Percentiles rank a stretch among this genome's conserved stretches.
These are phyloP conservation scores for Aspergillus ibericus DNA, from an alignment of 2,329 filamentous ascomycete species.

Conservation along the genomic window DNA sequence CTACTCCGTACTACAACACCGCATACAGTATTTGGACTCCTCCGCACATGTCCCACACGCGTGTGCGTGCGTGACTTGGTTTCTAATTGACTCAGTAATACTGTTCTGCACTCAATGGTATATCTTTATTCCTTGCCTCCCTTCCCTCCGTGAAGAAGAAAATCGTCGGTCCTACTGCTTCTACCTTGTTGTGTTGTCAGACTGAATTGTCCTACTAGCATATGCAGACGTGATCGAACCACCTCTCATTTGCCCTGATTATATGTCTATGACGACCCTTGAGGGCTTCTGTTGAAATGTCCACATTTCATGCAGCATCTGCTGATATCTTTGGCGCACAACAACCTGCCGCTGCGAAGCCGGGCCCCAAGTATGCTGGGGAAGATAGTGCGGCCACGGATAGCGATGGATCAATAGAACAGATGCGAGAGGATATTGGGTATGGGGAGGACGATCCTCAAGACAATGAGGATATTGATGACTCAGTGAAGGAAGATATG, in stretches of 20 bases:
- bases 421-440: slow-evolving; percentile 19
- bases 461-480: slow-evolving; percentile 44
- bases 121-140: background rate
- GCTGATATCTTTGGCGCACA: slow-evolving; percentile 28
- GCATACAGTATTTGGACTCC: background rate
- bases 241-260: background rate
- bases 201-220: background rate
- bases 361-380: slow-evolving; percentile 17
- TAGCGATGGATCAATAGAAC: slow-evolving; percentile 17
- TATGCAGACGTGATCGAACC: background rate
- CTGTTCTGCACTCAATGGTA: background rate
- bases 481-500: slow-evolving; percentile 78
- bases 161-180: background rate
- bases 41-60: background rate
- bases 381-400: slow-evolving; percentile 17
- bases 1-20: background rate
- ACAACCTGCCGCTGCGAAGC: slow-evolving; percentile 17
- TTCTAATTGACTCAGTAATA: background rate
- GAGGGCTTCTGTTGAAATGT: slow-evolving; percentile 23
- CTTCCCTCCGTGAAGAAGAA: background rate
- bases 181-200: background rate
- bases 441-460: slow-evolving; percentile 28
- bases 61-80: background rate
- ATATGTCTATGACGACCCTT: background rate
- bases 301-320: slow-evolving; percentile 24